Percentiles rank a stretch among this genome's conserved stretches.
These are phyloP conservation scores for Euphrasia arctica DNA, from an alignment of 305 asterid genomes.

Conservation along the genomic window DNA sequence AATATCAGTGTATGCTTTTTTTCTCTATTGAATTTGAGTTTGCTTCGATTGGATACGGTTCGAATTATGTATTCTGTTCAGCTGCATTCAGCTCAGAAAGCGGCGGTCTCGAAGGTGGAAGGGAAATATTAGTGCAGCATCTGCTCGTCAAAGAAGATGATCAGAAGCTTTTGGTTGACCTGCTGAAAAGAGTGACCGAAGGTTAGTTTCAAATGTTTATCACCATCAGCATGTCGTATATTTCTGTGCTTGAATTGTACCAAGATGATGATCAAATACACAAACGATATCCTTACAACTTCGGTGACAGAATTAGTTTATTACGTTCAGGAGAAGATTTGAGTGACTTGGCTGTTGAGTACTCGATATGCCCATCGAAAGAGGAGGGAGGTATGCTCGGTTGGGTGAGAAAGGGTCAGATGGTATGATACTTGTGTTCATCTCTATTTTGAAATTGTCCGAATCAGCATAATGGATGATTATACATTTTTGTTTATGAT, in stretches of 20 bases:
- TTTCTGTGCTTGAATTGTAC: neutral
- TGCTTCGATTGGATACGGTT: conserved; percentile 18
- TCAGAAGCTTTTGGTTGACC: conserved; percentile 67
- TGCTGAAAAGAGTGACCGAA: conserved; percentile 60
- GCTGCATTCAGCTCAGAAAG: conserved; percentile 65
- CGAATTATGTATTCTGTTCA: conserved; percentile 36
- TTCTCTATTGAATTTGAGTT: conserved; percentile 13
- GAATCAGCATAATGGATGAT: conserved; percentile 8
- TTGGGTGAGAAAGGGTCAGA: conserved; percentile 97
- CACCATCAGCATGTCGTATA: neutral
- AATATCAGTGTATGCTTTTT: conserved; percentile 1
- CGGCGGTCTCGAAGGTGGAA: conserved; percentile 39
- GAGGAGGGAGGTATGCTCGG: conserved; percentile 99
- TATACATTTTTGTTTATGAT: conserved; percentile 10
- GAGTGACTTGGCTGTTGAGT: conserved; percentile 84
- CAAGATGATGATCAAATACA: neutral
- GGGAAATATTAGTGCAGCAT: conserved; percentile 90
- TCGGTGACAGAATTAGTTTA: conserved; percentile 30
- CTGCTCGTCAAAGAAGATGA: conserved; percentile 91
- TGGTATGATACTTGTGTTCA: conserved; percentile 54
- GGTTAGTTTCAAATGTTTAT: conserved; percentile 41
- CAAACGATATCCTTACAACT: neutral
- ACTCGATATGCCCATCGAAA: conserved; percentile 90
- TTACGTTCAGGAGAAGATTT: conserved; percentile 78
- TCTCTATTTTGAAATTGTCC: conserved; percentile 17